A percentile compares a stretch with the other conserved stretches of the same genome.
These are phyloP conservation scores for Rosa rugosa DNA, from an alignment of 306 rosid genomes.

Conservation along the genomic window DNA sequence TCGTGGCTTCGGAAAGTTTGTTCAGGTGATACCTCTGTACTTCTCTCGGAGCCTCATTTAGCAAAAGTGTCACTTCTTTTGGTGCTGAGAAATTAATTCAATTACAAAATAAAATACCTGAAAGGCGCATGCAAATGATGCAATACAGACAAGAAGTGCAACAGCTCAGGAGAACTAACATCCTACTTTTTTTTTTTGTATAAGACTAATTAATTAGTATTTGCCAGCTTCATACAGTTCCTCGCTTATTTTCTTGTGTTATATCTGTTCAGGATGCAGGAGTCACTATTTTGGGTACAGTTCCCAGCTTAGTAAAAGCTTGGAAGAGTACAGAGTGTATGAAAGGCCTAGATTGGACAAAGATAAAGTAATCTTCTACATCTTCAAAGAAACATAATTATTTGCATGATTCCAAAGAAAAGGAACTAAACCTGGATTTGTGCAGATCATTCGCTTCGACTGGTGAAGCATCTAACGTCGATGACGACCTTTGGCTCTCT, in stretches of 20 bases:
- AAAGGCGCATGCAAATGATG: not conserved
- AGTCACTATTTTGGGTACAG: constrained; percentile 82
- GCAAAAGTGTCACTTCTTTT: not conserved
- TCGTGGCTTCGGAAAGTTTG: constrained; percentile 84
- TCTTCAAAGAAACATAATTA: not conserved
- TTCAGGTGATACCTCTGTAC: constrained; percentile 57
- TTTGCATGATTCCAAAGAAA: constrained; percentile 4
- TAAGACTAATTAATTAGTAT: not conserved
- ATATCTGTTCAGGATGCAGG: constrained; percentile 71
- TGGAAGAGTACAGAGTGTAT: constrained; percentile 81
- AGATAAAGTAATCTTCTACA: constrained; percentile 55
- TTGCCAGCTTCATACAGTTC: not conserved
- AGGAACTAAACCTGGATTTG: constrained; percentile 22
- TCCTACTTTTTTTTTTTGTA: not conserved
- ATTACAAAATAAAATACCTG: not conserved
- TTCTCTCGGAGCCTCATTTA: not conserved
- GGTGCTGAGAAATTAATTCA: not conserved
- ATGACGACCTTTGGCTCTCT: constrained; percentile 91
- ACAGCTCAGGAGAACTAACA: not conserved
- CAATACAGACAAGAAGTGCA: not conserved
- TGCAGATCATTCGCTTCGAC: constrained; percentile 64
- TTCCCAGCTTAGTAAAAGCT: constrained; percentile 87
- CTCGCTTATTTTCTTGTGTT: constrained; percentile 4
- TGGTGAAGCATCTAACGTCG: constrained; percentile 78
- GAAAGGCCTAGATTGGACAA: constrained; percentile 88